Percentiles rank a stretch among this genome's conserved stretches.
Evolutionary conservation across 306 rosid species (phyloP).

Genomic region (Prunus armeniaca): DNA sequence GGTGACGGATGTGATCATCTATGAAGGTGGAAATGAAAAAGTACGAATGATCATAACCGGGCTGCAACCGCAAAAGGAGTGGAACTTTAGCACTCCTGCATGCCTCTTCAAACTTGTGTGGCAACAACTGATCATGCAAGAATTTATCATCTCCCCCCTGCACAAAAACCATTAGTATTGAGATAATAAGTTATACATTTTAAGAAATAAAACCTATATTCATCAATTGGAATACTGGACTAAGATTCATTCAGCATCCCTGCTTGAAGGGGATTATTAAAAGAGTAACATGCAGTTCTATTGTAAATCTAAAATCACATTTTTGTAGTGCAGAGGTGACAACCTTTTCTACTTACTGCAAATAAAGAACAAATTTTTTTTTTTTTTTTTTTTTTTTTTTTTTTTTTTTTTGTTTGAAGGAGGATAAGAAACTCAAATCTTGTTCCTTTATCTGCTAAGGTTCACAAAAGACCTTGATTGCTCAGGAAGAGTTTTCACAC

Average conservation of each 20-base stretch:
- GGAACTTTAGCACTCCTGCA: conserved; percentile 69
- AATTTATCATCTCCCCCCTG: conserved; percentile 88
- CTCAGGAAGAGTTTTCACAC: too few species aligned
- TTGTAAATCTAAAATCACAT: background rate
- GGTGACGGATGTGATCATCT: conserved; percentile 89
- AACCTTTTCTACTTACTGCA: too few species aligned
- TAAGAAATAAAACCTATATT: background rate
- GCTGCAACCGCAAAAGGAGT: conserved; percentile 61
- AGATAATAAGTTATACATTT: background rate
- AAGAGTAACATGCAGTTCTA: background rate
- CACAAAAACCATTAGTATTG: conserved; percentile 17
- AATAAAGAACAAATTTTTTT: too few species aligned
- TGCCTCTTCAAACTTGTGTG: conserved; percentile 78
- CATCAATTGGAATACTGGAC: background rate
- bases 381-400: too few species aligned
- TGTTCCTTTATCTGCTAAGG: too few species aligned
- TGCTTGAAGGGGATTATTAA: background rate
- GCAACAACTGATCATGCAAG: conserved; percentile 67
- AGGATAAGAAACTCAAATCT: too few species aligned
- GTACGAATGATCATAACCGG: conserved; percentile 87
- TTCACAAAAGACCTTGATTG: too few species aligned
- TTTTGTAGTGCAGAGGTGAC: background rate
- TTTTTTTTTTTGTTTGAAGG: too few species aligned
- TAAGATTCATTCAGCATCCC: background rate
- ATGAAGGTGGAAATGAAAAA: conserved; percentile 80